phyloP scores from a whole-genome alignment of 2,329 filamentous ascomycete species.

The Aschersonia sp. region DNA sequence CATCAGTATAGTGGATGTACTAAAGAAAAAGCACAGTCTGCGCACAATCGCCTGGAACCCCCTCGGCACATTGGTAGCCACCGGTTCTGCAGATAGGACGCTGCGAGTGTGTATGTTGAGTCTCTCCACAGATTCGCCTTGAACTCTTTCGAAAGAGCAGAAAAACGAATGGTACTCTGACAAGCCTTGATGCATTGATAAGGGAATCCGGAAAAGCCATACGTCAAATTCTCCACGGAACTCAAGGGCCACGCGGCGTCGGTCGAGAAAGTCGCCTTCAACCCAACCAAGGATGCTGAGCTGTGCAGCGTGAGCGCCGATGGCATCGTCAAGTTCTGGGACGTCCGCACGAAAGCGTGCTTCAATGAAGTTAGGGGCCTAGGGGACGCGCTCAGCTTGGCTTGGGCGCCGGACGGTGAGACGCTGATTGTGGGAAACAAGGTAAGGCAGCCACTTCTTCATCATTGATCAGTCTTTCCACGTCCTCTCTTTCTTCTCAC shows the following conservation, averaged over 20 bases:
- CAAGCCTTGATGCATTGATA: too few relatives aligned
- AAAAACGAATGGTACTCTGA: too few relatives aligned
- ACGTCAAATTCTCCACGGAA: conserved; percentile 61
- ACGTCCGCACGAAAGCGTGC: conserved; percentile 57
- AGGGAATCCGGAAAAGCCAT: conserved; percentile 65
- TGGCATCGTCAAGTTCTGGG: conserved; percentile 66
- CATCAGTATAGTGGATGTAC: too few relatives aligned
- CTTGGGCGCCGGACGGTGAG: conserved; percentile 59
- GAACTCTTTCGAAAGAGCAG: too few relatives aligned
- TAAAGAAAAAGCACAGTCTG: conserved; percentile 21
- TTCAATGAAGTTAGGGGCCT: conserved; percentile 54
- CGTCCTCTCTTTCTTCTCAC: too few relatives aligned
- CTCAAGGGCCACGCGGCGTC: conserved; percentile 50
- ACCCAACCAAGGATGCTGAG: conserved; percentile 62
- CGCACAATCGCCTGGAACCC: conserved; percentile 84
- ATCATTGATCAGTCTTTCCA: too few relatives aligned
- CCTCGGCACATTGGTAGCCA: conserved; percentile 68
- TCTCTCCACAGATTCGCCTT: not conserved
- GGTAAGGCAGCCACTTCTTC: conserved; percentile 24
- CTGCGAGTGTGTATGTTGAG: conserved; percentile 49
- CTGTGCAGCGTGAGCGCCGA: conserved; percentile 62
- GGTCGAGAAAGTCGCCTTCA: conserved; percentile 66
- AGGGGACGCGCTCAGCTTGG: conserved; percentile 54
- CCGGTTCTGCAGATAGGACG: conserved; percentile 55
- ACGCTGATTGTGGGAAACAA: conserved; percentile 60